These are phyloP conservation scores for Chamaecyparis obtusa DNA, from an alignment of 75 land plant genomes.

Conservation along the genomic window DNA sequence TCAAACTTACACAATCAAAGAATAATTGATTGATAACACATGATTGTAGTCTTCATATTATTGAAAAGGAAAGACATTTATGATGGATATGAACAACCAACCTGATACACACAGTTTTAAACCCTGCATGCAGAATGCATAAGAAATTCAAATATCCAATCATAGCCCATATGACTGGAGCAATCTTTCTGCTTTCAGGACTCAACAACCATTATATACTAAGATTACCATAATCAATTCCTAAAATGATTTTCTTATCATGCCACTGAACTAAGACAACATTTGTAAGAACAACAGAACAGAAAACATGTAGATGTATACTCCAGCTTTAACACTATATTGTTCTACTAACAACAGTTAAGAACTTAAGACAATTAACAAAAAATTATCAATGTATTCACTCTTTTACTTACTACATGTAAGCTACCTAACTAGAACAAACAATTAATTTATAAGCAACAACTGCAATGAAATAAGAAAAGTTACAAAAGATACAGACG, in stretches of 20 bases:
- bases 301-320: not conserved
- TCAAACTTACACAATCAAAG: not conserved
- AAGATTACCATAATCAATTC: not conserved
- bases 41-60: not conserved
- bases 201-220: not conserved
- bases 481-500: not conserved
- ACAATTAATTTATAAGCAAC: not conserved
- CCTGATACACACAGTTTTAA: not conserved
- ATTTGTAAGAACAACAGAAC: not conserved
- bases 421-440: not conserved
- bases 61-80: not conserved
- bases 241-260: not conserved
- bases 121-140: not conserved
- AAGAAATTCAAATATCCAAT: not conserved
- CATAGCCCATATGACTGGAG: not conserved
- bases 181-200: not conserved
- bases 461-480: not conserved
- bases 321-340: not conserved
- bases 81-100: not conserved
- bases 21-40: not conserved
- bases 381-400: not conserved
- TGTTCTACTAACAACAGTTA: not conserved
- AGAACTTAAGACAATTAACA: not conserved
- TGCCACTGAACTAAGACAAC: not conserved
- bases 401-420: not conserved